Evolutionary conservation across 805 yeast genomes (phyloP).

Genomic region (Kuraishia hungarica): DNA sequence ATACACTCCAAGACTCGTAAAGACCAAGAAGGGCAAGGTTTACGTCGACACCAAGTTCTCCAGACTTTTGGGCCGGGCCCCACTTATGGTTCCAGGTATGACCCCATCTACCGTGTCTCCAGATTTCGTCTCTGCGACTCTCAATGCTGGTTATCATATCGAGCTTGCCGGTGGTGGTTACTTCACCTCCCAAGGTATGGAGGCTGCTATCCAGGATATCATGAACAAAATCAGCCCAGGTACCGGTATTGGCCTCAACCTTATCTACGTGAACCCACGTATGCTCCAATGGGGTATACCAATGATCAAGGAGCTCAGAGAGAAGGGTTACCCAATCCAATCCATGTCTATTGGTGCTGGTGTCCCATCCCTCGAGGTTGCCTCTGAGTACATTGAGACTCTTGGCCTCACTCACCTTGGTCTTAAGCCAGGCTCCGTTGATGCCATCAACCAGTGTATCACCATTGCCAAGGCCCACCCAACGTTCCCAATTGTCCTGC

Average conservation of each 20-base stretch:
- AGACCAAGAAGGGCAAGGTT: conserved; percentile 63
- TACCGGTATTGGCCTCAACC: conserved; percentile 82
- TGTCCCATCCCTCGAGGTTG: conserved; percentile 97
- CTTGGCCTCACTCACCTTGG: conserved; percentile 91
- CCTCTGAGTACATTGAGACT: conserved; percentile 89
- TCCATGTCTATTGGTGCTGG: conserved; percentile 98
- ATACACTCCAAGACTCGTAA: conserved; percentile 77
- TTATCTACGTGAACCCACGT: conserved; percentile 93
- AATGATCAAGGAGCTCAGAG: conserved; percentile 79
- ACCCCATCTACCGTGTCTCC: conserved; percentile 97
- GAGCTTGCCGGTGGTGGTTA: conserved; percentile 99
- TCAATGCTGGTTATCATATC: conserved; percentile 94
- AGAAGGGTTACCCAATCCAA: conserved; percentile 91
- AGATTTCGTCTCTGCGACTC: conserved; percentile 86
- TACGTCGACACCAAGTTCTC: conserved; percentile 93
- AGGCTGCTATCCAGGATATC: conserved; percentile 67
- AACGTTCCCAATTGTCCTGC: conserved; percentile 89
- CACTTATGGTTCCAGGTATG: conserved; percentile 98
- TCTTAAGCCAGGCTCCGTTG: conserved; percentile 96
- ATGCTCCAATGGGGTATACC: conserved; percentile 99
- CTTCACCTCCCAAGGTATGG: conserved; percentile 65
- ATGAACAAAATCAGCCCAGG: conserved; percentile 71
- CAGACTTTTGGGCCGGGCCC: conserved; percentile 86
- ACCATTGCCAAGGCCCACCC: conserved; percentile 95
- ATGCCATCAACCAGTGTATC: conserved; percentile 79